Percentiles rank a stretch among this genome's conserved stretches.
These are phyloP conservation scores for Candida orba DNA, from an alignment of 805 yeast species.

Conservation along the genomic window DNA sequence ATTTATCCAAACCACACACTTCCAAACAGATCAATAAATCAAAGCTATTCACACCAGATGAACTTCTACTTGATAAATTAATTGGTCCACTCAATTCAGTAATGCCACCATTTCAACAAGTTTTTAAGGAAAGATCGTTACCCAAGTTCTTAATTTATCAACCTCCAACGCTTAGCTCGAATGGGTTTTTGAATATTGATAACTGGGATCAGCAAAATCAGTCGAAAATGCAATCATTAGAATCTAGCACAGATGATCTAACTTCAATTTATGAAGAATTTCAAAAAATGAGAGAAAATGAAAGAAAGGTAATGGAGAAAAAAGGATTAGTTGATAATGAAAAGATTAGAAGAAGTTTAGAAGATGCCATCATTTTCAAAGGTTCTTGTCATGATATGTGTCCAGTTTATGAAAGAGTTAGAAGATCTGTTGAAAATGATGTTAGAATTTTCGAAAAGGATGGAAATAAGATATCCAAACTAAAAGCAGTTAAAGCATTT, in stretches of 20 bases:
- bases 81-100: slow-evolving; percentile 22
- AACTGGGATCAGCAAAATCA: slow-evolving; percentile 80
- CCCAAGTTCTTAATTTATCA: slow-evolving; percentile 33
- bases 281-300: slow-evolving; percentile 65
- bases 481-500: slow-evolving; percentile 79
- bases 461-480: slow-evolving; percentile 43
- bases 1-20: neutral
- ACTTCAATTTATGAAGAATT: slow-evolving; percentile 72
- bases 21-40: neutral
- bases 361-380: slow-evolving; percentile 78
- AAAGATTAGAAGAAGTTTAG: slow-evolving; percentile 71
- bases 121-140: slow-evolving; percentile 18
- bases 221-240: slow-evolving; percentile 46
- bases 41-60: neutral
- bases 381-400: slow-evolving; percentile 95
- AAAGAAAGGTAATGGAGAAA: slow-evolving; percentile 71
- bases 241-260: slow-evolving; percentile 44
- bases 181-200: slow-evolving; percentile 27
- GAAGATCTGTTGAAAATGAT: slow-evolving; percentile 82
- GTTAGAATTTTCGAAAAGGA: slow-evolving; percentile 74
- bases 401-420: slow-evolving; percentile 84
- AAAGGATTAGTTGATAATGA: slow-evolving; percentile 83
- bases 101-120: slow-evolving; percentile 3
- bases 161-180: slow-evolving; percentile 28
- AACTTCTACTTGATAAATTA: slow-evolving; percentile 8